Conservation (phyloP, 2,329 filamentous ascomycete species). For the Didymella sp. region DNA sequence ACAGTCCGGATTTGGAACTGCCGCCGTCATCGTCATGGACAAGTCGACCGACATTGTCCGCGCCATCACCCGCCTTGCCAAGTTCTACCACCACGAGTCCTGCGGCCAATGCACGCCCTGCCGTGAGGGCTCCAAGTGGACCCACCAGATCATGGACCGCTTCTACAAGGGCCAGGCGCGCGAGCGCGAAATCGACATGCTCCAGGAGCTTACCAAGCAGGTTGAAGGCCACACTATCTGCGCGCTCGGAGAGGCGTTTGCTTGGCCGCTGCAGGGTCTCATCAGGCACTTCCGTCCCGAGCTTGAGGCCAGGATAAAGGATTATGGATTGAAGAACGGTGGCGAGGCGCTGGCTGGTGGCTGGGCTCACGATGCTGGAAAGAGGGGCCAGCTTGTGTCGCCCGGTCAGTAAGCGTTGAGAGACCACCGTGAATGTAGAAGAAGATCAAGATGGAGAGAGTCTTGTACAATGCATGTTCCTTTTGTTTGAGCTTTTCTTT, state of each 20-base stretch:
- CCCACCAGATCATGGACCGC: constrained; percentile 96
- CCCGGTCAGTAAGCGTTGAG: constrained; percentile 73
- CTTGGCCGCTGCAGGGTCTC: constrained; percentile 97
- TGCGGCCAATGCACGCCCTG: constrained; percentile 99
- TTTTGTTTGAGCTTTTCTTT: constrained; percentile 35
- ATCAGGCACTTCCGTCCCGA: constrained; percentile 98
- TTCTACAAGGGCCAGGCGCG: constrained; percentile 91
- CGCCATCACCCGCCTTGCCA: constrained; percentile 87
- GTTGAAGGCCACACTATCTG: constrained; percentile 99
- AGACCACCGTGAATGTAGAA: background rate
- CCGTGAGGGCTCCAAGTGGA: constrained; percentile 98
- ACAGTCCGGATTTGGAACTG: constrained; percentile 95
- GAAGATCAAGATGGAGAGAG: constrained; percentile 14
- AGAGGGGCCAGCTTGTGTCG: constrained; percentile 82
- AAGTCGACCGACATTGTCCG: constrained; percentile 96
- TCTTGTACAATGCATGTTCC: constrained; percentile 44
- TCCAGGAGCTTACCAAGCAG: constrained; percentile 98
- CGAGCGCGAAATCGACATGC: constrained; percentile 96
- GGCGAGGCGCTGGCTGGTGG: constrained; percentile 83
- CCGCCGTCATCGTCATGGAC: constrained; percentile 98
- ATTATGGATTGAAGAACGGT: constrained; percentile 75
- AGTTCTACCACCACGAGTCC: constrained; percentile 98
- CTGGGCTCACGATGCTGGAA: constrained; percentile 77
- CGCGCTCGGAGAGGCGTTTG: constrained; percentile 95
- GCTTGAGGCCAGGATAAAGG: constrained; percentile 87